These are phyloP conservation scores for Ogataea saltuana DNA, from an alignment of 805 yeast species.

Conservation along the genomic window DNA sequence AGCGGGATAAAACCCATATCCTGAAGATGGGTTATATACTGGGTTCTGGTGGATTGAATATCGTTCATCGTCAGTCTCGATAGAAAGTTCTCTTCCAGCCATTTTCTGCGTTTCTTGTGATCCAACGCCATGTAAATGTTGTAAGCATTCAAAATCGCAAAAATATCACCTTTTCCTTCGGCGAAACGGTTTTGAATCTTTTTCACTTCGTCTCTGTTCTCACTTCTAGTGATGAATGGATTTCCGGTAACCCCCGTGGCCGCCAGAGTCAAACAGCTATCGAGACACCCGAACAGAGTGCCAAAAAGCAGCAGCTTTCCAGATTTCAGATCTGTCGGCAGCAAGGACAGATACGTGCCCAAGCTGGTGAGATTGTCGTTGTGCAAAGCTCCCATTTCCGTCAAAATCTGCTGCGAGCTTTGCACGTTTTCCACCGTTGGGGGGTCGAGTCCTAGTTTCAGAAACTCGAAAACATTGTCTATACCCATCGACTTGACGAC, in stretches of 20 bases:
- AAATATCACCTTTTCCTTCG: slow-evolving; percentile 69
- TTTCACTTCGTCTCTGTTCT: slow-evolving; percentile 65
- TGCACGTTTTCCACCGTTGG: slow-evolving; percentile 59
- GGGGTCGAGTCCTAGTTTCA: slow-evolving; percentile 77
- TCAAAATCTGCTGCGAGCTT: slow-evolving; percentile 52
- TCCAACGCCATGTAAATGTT: slow-evolving; percentile 46
- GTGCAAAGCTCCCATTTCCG: slow-evolving; percentile 72
- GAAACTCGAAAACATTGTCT: slow-evolving; percentile 64
- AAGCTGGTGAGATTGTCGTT: slow-evolving; percentile 61
- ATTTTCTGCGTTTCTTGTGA: slow-evolving; percentile 40
- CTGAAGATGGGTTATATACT: slow-evolving; percentile 65
- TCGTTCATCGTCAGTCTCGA: slow-evolving; percentile 69
- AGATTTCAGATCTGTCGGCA: slow-evolving; percentile 84
- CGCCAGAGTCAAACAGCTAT: slow-evolving; percentile 76
- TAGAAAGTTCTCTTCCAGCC: slow-evolving; percentile 55
- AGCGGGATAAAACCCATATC: slow-evolving; percentile 78
- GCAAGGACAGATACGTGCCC: slow-evolving; percentile 74
- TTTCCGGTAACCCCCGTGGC: slow-evolving; percentile 71
- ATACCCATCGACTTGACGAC: slow-evolving; percentile 90
- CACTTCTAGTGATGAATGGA: slow-evolving; percentile 66
- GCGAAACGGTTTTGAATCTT: slow-evolving; percentile 40
- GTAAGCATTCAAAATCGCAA: slow-evolving; percentile 64
- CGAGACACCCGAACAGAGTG: slow-evolving; percentile 79
- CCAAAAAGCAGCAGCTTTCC: slow-evolving; percentile 82
- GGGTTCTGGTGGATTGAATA: slow-evolving; percentile 67